Evolutionary conservation across 257 asterid genomes (phyloP), one percentile per base, ranked within the genome.

Genomic region (Cordia subcordata): DNA sequence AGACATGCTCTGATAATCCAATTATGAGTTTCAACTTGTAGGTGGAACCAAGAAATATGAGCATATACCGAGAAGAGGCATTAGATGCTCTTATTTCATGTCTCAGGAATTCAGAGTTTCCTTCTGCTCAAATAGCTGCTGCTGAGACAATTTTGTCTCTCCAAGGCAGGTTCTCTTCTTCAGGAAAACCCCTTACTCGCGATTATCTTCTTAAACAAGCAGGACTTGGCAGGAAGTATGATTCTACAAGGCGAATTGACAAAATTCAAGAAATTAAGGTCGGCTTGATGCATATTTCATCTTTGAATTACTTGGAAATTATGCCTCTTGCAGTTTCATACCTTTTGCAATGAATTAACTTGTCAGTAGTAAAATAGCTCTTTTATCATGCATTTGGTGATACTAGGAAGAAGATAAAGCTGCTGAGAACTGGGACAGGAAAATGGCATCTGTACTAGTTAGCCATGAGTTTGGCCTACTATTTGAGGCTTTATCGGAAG

Each of bases 1-100:
- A 19, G 33, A 17, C 53, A 55, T 13, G 18, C 12, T 22, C 8
- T 15, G 0, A 13, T 32, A 18, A 20, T 59, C 53, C 27, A 54
- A 68, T 42, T 40, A 63, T 19, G 21, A 19, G 17, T 38, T 23
- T 40, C 39, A 57, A 35, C 32, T 65, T 68, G 54, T 69, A 89
- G 92, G 89, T 61, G 53, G 97, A 86, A 72, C 97, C 97, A 14
- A 84, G 90, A 75, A 86, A 86, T 76, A 89, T 86, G 94, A 89
- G 97, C 66, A 86, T 89, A 63, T 89, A 84, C 66, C 55, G 95
- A 22, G 97, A 89, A 79, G 97, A 89, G 75, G 92, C 95, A 13
- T 77, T 84, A 11, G 95, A 84, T 75, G 60, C 73, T 14, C 84
- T 89, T 14, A 79, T 89, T 46, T 73, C 88, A 33, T 80, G 88